A percentile compares a stretch with the other conserved stretches of the same genome.
Conservation (phyloP, 306 rosid species). For the Adenanthera pavonina region DNA sequence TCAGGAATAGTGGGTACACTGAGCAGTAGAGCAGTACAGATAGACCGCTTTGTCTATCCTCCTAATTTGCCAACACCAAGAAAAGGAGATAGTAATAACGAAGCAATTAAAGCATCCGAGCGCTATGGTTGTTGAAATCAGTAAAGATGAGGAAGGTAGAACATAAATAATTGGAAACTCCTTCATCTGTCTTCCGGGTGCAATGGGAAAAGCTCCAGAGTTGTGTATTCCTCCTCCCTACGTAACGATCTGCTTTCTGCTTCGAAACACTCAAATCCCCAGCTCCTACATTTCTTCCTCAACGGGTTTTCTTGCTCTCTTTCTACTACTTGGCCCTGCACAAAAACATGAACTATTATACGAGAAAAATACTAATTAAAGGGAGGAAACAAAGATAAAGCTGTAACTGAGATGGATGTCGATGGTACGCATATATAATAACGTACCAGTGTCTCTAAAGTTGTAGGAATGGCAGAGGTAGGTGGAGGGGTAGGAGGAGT, state of each 20-base stretch:
- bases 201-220: constrained; percentile 94
- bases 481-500: constrained; percentile 57
- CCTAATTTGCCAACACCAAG: constrained; percentile 58
- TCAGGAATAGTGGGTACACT: constrained; percentile 39
- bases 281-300: constrained; percentile 76
- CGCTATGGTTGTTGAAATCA: constrained; percentile 27
- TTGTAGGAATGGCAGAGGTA: constrained; percentile 48
- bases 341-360: background rate
- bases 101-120: constrained; percentile 22
- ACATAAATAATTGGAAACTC: constrained; percentile 27
- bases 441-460: constrained; percentile 48
- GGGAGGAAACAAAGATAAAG: background rate
- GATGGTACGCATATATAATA: background rate
- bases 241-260: constrained; percentile 47
- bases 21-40: constrained; percentile 48
- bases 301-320: constrained; percentile 69
- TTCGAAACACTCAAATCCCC: constrained; percentile 76
- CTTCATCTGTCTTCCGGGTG: constrained; percentile 86
- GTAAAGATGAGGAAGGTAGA: background rate
- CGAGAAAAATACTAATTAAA: background rate
- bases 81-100: constrained; percentile 52
- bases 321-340: constrained; percentile 52
- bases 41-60: constrained; percentile 61
- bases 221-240: constrained; percentile 68
- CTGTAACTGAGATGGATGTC: background rate